phyloP scores from a whole-genome alignment of 1,139 yeast genomes.

The Lipomyces yarrowii region DNA sequence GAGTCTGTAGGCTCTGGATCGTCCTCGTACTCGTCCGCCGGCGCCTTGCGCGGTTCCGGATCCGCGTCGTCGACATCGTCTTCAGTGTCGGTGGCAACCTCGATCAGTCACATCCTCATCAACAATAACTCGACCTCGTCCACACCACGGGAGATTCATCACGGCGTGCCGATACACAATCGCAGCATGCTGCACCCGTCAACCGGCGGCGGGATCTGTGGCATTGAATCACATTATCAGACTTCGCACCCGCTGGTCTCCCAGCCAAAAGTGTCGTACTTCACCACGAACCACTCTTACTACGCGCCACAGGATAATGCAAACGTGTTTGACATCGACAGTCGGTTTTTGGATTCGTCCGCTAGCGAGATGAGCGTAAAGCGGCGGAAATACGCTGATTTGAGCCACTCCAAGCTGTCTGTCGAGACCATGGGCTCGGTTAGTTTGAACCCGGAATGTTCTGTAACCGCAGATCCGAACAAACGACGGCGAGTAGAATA shows the following conservation, averaged over 20 bases:
- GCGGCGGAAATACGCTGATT: constrained; percentile 19
- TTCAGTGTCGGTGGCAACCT: constrained; percentile 12
- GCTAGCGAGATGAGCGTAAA: background rate
- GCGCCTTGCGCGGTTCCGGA: constrained; percentile 15
- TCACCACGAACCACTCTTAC: background rate
- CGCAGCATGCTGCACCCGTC: background rate
- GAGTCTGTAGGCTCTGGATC: constrained; percentile 7
- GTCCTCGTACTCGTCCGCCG: constrained; percentile 10
- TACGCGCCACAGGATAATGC: constrained; percentile 1
- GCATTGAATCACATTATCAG: background rate
- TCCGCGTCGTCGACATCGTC: constrained; percentile 23
- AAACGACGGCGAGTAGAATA: constrained; percentile 21
- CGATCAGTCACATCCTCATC: constrained; percentile 14
- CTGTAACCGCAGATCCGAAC: background rate
- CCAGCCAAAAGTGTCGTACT: background rate
- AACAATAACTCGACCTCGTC: constrained; percentile 2
- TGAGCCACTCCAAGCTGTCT: constrained; percentile 1
- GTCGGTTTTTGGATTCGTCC: background rate
- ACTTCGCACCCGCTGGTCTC: background rate
- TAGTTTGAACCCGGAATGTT: background rate
- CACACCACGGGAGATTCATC: background rate
- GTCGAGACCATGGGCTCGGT: background rate
- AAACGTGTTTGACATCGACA: background rate
- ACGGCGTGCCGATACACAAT: background rate
- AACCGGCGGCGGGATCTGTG: background rate